Conservation (phyloP, 1,284 basidiomycete species). For the Earliella scabrosa region DNA sequence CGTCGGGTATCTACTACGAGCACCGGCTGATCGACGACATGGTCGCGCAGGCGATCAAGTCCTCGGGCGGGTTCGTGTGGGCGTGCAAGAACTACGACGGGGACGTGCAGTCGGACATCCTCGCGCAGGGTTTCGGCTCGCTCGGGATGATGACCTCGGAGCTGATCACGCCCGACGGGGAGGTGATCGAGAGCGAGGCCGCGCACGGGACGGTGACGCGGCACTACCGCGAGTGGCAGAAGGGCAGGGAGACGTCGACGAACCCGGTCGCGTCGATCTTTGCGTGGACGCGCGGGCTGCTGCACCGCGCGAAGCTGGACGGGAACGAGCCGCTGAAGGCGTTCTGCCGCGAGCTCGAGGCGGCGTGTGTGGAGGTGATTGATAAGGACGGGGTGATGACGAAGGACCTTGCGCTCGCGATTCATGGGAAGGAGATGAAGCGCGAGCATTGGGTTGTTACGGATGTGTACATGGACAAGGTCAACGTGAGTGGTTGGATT, state of each 20-base stretch:
- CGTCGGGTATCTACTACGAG: slow-evolving; percentile 92
- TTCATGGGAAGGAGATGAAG: slow-evolving; percentile 91
- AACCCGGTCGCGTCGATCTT: slow-evolving; percentile 99
- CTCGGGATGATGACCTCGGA: slow-evolving; percentile 99
- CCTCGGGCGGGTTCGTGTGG: slow-evolving; percentile 96
- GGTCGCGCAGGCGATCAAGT: slow-evolving; percentile 98
- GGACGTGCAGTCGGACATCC: slow-evolving; percentile 91
- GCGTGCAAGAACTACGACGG: slow-evolving; percentile 98
- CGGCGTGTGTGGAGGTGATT: slow-evolving; percentile 90
- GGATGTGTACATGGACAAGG: slow-evolving; percentile 89
- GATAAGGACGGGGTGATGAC: slow-evolving; percentile 93
- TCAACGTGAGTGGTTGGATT: slow-evolving; percentile 59
- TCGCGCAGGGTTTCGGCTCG: slow-evolving; percentile 93
- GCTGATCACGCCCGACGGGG: slow-evolving; percentile 94
- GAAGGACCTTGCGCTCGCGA: slow-evolving; percentile 94
- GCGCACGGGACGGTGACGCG: slow-evolving; percentile 95
- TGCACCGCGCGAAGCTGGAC: slow-evolving; percentile 95
- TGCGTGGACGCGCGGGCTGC: slow-evolving; percentile 95
- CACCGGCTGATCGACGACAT: slow-evolving; percentile 94
- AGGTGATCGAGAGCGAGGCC: slow-evolving; percentile 91
- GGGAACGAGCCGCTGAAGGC: slow-evolving; percentile 74
- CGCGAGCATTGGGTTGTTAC: slow-evolving; percentile 95
- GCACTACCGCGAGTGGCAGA: slow-evolving; percentile 97
- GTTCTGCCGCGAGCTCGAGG: slow-evolving; percentile 88
- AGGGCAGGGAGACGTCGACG: slow-evolving; percentile 94